Percentiles rank a stretch among this genome's conserved stretches.
phyloP scores from a whole-genome alignment of 1,284 basidiomycete species.

The Ganoderma boninense region DNA sequence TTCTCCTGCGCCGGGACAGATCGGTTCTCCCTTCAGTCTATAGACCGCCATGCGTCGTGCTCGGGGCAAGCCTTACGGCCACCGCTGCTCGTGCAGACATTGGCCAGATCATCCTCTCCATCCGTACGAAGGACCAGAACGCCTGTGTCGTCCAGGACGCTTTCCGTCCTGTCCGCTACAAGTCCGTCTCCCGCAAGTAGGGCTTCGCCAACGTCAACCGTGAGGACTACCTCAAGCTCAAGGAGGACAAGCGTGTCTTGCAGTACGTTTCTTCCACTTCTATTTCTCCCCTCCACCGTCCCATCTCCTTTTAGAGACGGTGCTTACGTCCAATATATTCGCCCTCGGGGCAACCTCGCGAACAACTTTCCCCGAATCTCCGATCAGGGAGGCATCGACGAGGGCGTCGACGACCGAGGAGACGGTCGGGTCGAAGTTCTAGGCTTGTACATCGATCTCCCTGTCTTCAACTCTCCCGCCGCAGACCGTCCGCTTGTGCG shows the following conservation, averaged over 20 bases:
- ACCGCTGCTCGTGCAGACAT: constrained; percentile 96
- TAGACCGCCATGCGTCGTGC: constrained; percentile 99
- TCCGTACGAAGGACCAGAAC: constrained; percentile 93
- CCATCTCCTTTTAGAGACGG: constrained; percentile 65
- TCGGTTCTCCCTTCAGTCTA: constrained; percentile 75
- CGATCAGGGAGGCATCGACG: too few relatives aligned
- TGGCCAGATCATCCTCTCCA: constrained; percentile 96
- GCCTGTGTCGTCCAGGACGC: constrained; percentile 94
- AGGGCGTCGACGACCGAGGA: too few relatives aligned
- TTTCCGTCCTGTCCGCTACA: constrained; percentile 96
- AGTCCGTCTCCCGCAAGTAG: constrained; percentile 98
- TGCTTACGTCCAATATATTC: constrained; percentile 90
- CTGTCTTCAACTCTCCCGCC: too few relatives aligned
- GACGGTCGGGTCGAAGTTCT: too few relatives aligned
- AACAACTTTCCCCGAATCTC: constrained; percentile 63
- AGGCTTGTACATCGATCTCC: too few relatives aligned
- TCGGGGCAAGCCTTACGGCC: constrained; percentile 98
- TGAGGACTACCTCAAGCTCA: constrained; percentile 89
- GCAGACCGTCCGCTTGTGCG: too few relatives aligned
- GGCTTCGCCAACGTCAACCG: constrained; percentile 97
- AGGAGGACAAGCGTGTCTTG: constrained; percentile 88
- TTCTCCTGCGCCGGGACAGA: constrained; percentile 99
- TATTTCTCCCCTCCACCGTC: constrained; percentile 32
- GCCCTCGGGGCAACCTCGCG: constrained; percentile 86
- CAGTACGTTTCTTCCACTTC: constrained; percentile 63